Base-by-base conservation (phyloP, 495 filamentous ascomycete species). In the Viridothelium virens region DNA sequence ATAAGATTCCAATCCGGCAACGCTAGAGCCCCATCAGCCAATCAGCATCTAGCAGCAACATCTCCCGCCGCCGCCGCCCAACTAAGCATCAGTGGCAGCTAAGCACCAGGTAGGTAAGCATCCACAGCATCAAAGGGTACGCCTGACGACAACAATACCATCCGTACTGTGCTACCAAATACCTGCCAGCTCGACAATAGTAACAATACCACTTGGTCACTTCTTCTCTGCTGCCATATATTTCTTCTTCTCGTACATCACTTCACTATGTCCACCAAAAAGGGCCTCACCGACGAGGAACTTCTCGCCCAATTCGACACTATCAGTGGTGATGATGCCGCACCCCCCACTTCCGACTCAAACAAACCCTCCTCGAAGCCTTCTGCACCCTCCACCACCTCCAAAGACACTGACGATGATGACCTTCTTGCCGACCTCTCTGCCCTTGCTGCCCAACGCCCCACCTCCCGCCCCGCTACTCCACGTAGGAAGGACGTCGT, bases 351-450 rank as follows among this genome's bases (percentile, higher is more conserved):
- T 70, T 81, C 56, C 84, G 82, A 68, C 63, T 82, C 33, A 50
- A 56, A 18, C 65, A 64, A 70, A n/a, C 44, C 64, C 2, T 33
- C 56, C 39, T 2, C 63, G 16, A 63, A 25, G 56, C 5, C 47
- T 3, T 63, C 64, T 9, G 64, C 31, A 31, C 34, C 65, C 34
- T 7, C 34, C 31, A 1, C 63, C 16, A 12, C 62, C 34, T 38
- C 18, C 33, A 64, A 64, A 47, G 79, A 82, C 68, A 25, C 25
- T 25, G 78, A 86, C 38, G 80, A 80, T 39, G 77, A 84, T 63
- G 91, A 96, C 71, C 82, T 90, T 64, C 85, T 98, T 47, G 90
- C 91, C 59, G 92, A 97, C 68, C 85, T 98, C 66, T 90, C 90
- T 72, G 86, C 87, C 66, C 86, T 76, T 66, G 86, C 87, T 63